A percentile compares a stretch with the other conserved stretches of the same genome.
phyloP scores from a whole-genome alignment of 1,139 yeast species.

The Candida tropicalis region DNA sequence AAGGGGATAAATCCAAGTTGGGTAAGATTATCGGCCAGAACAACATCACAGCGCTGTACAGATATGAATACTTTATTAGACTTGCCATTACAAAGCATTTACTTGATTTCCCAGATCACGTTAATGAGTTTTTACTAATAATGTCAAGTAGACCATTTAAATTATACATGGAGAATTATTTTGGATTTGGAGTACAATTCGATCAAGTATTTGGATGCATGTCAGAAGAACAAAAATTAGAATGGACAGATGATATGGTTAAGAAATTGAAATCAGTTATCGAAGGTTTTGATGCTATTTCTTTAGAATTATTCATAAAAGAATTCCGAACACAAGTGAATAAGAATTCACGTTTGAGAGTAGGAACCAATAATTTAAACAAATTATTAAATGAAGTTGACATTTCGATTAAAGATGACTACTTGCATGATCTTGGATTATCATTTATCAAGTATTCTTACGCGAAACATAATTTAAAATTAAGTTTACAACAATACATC shows the following conservation, averaged over 20 bases:
- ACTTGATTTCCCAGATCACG: not conserved
- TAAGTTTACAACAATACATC: not conserved
- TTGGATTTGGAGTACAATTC: not conserved
- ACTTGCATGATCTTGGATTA: conserved; percentile 1
- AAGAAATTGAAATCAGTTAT: conserved; percentile 6
- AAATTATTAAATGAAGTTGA: not conserved
- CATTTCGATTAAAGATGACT: not conserved
- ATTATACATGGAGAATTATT: conserved; percentile 10
- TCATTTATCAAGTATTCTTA: not conserved
- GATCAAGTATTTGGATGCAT: conserved; percentile 13
- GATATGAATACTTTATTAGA: conserved; percentile 4
- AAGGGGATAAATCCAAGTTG: not conserved
- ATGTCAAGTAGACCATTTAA: conserved; percentile 10
- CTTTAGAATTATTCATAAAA: conserved; percentile 6
- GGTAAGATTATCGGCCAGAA: conserved; percentile 3
- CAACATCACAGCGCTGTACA: conserved; percentile 2
- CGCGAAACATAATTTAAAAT: not conserved
- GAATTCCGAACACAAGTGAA: conserved; percentile 4
- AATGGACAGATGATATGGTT: conserved; percentile 12
- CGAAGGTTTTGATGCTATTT: conserved; percentile 2
- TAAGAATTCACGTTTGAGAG: not conserved
- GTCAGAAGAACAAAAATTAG: conserved; percentile 11
- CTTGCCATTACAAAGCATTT: conserved; percentile 4
- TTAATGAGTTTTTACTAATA: conserved; percentile 5
- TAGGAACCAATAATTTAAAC: not conserved